Evolutionary conservation across 768 basidiomycete species (phyloP).

Genomic region (Arthromyces matolae): DNA sequence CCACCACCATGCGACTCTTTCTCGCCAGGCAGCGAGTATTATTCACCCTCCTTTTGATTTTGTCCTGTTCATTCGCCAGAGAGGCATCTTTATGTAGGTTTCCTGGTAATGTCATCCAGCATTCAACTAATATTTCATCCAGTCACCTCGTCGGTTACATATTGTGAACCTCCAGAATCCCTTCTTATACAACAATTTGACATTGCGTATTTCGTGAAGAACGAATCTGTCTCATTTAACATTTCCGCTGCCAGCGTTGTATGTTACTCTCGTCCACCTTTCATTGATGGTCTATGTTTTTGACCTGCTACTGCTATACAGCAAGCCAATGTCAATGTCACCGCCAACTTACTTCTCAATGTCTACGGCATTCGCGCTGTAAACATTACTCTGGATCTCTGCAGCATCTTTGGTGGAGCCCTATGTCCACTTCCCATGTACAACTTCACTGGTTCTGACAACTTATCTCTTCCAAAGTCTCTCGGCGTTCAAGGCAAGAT

Average conservation of each 20-base stretch:
- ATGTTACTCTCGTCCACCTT: conserved; percentile 30
- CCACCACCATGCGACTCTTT: conserved; percentile 51
- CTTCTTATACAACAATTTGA: conserved; percentile 80
- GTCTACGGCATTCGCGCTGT: conserved; percentile 84
- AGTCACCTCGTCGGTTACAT: conserved; percentile 89
- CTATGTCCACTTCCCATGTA: conserved; percentile 81
- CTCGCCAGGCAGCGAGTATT: conserved; percentile 78
- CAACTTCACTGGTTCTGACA: conserved; percentile 83
- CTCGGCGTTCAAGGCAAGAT: conserved; percentile 53
- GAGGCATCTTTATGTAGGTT: conserved; percentile 62
- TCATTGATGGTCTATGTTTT: conserved; percentile 8
- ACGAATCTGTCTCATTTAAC: conserved; percentile 77
- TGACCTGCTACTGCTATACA: conserved; percentile 25
- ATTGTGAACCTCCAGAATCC: conserved; percentile 76
- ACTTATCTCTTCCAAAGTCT: conserved; percentile 58
- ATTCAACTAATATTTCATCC: conserved; percentile 14
- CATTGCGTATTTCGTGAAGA: conserved; percentile 63
- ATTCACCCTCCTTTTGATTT: conserved; percentile 36
- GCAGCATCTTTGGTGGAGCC: conserved; percentile 69
- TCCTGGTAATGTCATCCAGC: conserved; percentile 2
- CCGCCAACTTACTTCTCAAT: conserved; percentile 77
- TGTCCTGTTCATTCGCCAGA: conserved; percentile 39
- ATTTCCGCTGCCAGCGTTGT: conserved; percentile 86
- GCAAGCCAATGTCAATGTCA: conserved; percentile 76
- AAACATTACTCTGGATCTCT: conserved; percentile 86